phyloP scores from a whole-genome alignment of 768 basidiomycete genomes.

The Russula sp. region DNA sequence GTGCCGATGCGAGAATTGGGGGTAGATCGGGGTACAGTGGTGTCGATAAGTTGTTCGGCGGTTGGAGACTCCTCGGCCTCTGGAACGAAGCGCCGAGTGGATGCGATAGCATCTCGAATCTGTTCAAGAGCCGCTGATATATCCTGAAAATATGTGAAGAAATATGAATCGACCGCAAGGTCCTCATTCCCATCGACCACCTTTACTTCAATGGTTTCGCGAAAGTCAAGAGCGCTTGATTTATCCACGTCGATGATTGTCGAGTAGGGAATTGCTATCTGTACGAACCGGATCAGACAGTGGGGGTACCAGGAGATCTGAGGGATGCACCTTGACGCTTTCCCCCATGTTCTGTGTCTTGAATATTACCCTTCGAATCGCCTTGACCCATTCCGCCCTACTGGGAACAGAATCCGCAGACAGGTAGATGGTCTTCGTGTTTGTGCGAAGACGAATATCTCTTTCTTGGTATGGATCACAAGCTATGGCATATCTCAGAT shows the following conservation, averaged over 20 bases:
- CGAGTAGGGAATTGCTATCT: slow-evolving; percentile 94
- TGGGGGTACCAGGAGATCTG: neutral
- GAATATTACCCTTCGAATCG: slow-evolving; percentile 90
- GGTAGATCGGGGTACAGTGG: slow-evolving; percentile 38
- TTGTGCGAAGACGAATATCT: slow-evolving; percentile 78
- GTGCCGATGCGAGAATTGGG: slow-evolving; percentile 5
- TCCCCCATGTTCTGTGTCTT: slow-evolving; percentile 96
- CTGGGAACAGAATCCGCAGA: slow-evolving; percentile 77
- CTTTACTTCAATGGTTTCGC: slow-evolving; percentile 93
- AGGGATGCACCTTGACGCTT: slow-evolving; percentile 69
- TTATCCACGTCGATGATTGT: slow-evolving; percentile 84
- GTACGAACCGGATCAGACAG: slow-evolving; percentile 3
- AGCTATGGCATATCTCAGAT: slow-evolving; percentile 85
- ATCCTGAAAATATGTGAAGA: slow-evolving; percentile 92
- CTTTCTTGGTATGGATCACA: slow-evolving; percentile 78
- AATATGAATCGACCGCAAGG: slow-evolving; percentile 79
- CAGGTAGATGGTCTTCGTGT: slow-evolving; percentile 66
- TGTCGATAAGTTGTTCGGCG: slow-evolving; percentile 46
- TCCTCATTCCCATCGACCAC: slow-evolving; percentile 78
- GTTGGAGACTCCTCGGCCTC: slow-evolving; percentile 26
- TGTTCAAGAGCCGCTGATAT: slow-evolving; percentile 69
- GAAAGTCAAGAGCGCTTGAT: slow-evolving; percentile 88
- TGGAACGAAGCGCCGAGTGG: slow-evolving; percentile 41
- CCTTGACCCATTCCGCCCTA: slow-evolving; percentile 94
- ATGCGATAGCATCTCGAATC: slow-evolving; percentile 67